Evolutionary conservation across 2,329 filamentous ascomycete species (phyloP).

Genomic region (Paecilomyces variotii): DNA sequence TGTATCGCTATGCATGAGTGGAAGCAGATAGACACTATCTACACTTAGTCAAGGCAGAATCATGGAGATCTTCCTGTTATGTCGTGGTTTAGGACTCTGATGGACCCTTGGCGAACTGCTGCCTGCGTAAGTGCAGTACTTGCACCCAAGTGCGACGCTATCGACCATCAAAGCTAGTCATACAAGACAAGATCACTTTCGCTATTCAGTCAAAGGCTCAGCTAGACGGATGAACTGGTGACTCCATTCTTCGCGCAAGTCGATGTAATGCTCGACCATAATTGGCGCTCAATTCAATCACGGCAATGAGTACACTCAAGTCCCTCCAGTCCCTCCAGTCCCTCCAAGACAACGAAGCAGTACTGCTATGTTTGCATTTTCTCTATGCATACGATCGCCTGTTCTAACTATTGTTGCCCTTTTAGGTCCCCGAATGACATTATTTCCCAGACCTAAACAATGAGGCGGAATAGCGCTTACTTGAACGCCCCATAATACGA

Average conservation of each 20-base stretch:
- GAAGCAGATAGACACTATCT: not conserved
- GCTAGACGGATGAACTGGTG: no score
- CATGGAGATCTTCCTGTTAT: not conserved
- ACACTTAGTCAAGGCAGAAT: not conserved
- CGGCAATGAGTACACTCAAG: no score
- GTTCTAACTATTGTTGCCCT: not conserved
- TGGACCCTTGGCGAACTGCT: no score
- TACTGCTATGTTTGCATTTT: not conserved
- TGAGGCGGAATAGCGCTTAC: not conserved
- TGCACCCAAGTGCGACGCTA: not conserved
- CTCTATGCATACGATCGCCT: not conserved
- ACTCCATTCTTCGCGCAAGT: no score
- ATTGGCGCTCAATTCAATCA: no score
- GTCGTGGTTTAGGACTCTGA: not conserved
- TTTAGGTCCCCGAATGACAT: not conserved
- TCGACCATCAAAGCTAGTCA: not conserved
- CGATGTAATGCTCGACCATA: no score
- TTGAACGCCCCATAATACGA: not conserved
- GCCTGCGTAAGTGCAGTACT: no score
- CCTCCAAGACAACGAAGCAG: no score
- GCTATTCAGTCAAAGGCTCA: no score
- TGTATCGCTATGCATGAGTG: not conserved
- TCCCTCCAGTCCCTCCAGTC: no score
- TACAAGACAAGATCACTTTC: no score
- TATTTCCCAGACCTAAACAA: not conserved